Evolutionary conservation across 2,329 filamentous ascomycete species (phyloP).

Genomic region (Alternaria sp.): DNA sequence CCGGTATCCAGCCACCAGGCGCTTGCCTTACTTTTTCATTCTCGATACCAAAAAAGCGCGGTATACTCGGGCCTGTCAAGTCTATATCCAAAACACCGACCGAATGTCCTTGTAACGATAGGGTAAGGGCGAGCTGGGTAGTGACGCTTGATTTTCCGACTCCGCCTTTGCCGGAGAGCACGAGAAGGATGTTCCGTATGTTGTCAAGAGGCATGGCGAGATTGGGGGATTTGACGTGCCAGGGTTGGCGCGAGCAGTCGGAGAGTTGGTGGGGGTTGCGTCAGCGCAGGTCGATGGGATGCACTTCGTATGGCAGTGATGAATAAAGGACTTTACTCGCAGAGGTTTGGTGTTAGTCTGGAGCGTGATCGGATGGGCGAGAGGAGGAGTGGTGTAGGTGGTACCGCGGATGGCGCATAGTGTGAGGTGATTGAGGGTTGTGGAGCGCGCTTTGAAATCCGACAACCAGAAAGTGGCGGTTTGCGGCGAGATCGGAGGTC

Average conservation of each 20-base stretch:
- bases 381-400: not conserved
- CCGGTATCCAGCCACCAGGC: conserved; percentile 90
- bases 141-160: conserved; percentile 99
- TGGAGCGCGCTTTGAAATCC: conserved; percentile 46
- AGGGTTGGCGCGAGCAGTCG: not conserved
- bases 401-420: conserved; percentile 24
- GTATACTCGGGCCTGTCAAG: conserved; percentile 94
- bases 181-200: conserved; percentile 80
- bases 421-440: conserved; percentile 26
- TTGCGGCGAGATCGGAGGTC: conserved; percentile 38
- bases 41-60: conserved; percentile 91
- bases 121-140: conserved; percentile 89
- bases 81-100: conserved; percentile 97
- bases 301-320: not conserved
- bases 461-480: conserved; percentile 34
- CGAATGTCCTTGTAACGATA: conserved; percentile 83
- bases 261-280: not conserved
- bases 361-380: conserved; percentile 10
- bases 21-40: conserved; percentile 88
- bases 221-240: not conserved
- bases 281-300: not conserved
- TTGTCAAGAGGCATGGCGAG: conserved; percentile 71
- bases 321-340: too few species aligned
- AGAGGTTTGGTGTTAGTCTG: conserved; percentile 30
- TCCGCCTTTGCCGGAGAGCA: conserved; percentile 95